Conservation (phyloP, 2,329 filamentous ascomycete genomes). For the Aspergillus puulaauensis region DNA sequence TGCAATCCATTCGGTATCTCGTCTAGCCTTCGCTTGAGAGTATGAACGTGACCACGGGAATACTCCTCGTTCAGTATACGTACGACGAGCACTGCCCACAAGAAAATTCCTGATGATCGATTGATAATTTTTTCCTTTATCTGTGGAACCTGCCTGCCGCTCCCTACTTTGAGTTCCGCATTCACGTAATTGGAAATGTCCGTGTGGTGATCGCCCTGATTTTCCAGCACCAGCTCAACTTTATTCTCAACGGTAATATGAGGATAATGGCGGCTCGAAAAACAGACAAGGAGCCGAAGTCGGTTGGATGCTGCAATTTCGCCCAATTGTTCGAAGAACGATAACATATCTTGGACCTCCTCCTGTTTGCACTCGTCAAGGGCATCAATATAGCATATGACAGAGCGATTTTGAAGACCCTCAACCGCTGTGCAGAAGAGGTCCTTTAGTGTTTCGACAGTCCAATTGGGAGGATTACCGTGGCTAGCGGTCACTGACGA, state of each 20-base stretch:
- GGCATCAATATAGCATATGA: conserved; percentile 44
- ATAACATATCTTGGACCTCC: conserved; percentile 36
- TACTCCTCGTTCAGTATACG: conserved; percentile 45
- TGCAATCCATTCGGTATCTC: conserved; percentile 44
- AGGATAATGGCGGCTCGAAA: conserved; percentile 46
- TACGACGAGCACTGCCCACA: conserved; percentile 47
- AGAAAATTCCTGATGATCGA: conserved; percentile 45
- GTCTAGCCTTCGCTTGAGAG: conserved; percentile 32
- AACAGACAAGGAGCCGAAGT: conserved; percentile 28
- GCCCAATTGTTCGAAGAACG: conserved; percentile 32
- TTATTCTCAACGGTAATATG: conserved; percentile 33
- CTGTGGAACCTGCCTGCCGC: conserved; percentile 17
- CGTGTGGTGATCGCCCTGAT: conserved; percentile 35
- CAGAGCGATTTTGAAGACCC: conserved; percentile 21
- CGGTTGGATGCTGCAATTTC: conserved; percentile 11
- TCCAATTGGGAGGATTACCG: not conserved
- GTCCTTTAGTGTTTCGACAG: conserved; percentile 19
- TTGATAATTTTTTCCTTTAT: conserved; percentile 33
- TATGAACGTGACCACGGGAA: conserved; percentile 27
- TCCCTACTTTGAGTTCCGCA: conserved; percentile 26
- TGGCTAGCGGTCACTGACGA: conserved; percentile 17
- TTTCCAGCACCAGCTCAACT: conserved; percentile 37
- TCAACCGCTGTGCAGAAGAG: conserved; percentile 26
- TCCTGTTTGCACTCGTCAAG: conserved; percentile 45
- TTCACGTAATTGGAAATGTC: conserved; percentile 40